These are phyloP conservation scores for Metschnikowia gruessii DNA, from an alignment of 805 yeast genomes.

Conservation along the genomic window DNA sequence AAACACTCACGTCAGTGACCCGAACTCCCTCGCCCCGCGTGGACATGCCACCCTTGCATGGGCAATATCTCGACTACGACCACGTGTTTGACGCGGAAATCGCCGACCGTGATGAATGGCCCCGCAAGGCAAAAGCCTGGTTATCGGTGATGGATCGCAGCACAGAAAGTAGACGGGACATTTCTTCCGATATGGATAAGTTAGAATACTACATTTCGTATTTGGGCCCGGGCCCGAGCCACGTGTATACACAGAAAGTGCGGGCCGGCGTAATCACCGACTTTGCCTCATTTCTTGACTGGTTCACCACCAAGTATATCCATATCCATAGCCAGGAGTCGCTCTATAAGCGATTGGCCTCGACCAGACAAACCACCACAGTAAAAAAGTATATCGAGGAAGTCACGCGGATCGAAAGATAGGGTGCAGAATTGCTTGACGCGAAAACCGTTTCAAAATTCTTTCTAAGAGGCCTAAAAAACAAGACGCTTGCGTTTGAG, in stretches of 20 bases:
- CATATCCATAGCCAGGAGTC: background rate
- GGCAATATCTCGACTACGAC: background rate
- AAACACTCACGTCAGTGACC: no score
- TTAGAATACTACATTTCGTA: background rate
- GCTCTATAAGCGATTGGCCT: background rate
- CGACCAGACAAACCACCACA: background rate
- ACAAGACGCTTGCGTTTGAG: background rate
- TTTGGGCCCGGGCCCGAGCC: background rate
- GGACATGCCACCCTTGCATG: background rate
- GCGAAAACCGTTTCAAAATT: background rate
- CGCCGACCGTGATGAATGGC: slow-evolving; percentile 1
- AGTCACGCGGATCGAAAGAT: background rate
- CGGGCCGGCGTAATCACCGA: background rate
- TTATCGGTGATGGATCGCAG: background rate
- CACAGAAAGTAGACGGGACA: background rate
- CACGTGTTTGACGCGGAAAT: background rate
- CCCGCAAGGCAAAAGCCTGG: background rate
- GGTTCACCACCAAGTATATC: background rate
- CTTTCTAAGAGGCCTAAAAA: background rate
- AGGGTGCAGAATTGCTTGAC: background rate
- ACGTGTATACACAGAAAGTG: background rate
- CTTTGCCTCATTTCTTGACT: background rate
- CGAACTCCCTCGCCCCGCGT: no score
- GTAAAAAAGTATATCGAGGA: background rate
- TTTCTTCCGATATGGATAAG: background rate